phyloP scores from a whole-genome alignment of 257 asterid species.

The Plectranthus barbatus region DNA sequence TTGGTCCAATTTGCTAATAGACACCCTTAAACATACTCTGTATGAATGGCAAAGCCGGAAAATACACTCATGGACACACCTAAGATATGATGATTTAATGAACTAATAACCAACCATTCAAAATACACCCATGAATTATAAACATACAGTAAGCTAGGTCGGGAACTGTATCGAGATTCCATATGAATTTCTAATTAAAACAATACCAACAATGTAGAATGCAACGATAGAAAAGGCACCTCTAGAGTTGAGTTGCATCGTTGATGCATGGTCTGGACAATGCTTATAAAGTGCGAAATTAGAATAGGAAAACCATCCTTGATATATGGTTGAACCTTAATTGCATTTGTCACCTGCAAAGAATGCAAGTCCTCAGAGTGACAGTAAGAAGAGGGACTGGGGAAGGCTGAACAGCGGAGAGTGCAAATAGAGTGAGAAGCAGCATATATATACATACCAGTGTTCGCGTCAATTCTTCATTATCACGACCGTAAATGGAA shows the following conservation, averaged over 20 bases:
- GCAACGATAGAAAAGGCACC: constrained; percentile 35
- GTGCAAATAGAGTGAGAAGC: background rate
- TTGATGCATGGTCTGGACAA: constrained; percentile 67
- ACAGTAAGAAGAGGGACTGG: constrained; percentile 1
- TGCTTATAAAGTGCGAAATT: constrained; percentile 52
- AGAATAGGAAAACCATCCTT: constrained; percentile 54
- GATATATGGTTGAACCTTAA: constrained; percentile 66
- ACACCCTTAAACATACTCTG: background rate
- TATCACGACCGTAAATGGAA: constrained; percentile 79
- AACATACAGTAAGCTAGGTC: background rate
- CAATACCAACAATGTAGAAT: background rate
- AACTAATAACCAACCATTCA: background rate
- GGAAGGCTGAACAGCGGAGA: background rate
- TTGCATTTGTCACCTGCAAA: constrained; percentile 67
- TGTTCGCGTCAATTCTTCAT: constrained; percentile 75
- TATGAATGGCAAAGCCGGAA: no score
- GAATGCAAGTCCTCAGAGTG: constrained; percentile 14
- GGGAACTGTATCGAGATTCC: background rate
- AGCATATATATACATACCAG: constrained; percentile 38
- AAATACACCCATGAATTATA: background rate
- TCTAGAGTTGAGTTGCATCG: constrained; percentile 76
- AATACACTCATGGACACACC: no score
- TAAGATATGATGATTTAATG: background rate
- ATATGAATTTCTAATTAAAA: background rate
- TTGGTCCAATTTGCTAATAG: background rate